Evolutionary conservation across 169 alveolate genomes (phyloP), one percentile per base, ranked within the genome.

Genomic region (Plasmodium reichenowi): DNA sequence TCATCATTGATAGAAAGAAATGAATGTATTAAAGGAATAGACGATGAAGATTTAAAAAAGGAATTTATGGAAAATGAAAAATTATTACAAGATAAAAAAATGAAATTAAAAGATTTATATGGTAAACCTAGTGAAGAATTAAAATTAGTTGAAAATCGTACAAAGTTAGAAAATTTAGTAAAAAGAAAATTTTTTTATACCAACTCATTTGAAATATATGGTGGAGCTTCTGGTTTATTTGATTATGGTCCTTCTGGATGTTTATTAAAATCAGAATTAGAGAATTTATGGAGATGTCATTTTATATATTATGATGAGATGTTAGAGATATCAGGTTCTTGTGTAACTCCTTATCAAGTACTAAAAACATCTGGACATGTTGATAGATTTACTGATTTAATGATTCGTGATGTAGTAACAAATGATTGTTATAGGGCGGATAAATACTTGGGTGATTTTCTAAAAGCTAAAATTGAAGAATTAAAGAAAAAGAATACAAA

Each of bases 191-290:
- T 97, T 91, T 97, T 98, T 89, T 95, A 94, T 80, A 94, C 95
- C 15, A 98, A 97, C 29, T 96, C 98, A n/a, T 98, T 97, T 91
- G 98, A 96, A 67, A 97, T 98, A 38, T 98, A 98, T 88, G 99
- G 99, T 26, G 99, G 99, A 70, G 97, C 98, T 0, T 98, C 99
- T 12, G 99, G 99, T 8, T 94, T 98, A 66, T 97, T 93, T 92
- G 99, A 98, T 93, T 98, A 95, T 93, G 99, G 99, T 26, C 99
- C 99, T 7, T 98, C 98, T 13, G 99, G 99, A 20, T 96, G 99
- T 80, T 98, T 99, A 1, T 93, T 98, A 54, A 98, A 98, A 95
- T 94, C 95, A 26, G 98, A 98, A 70, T 94, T 98, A 3, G 99
- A 97, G 88, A 90, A 89, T 52, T 94, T 95, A 50, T 98, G 99